Evolutionary conservation across 139 green algal genomes (phyloP), one percentile per base, ranked within the genome.

Genomic region (Chlamydomonas schloesseri): DNA sequence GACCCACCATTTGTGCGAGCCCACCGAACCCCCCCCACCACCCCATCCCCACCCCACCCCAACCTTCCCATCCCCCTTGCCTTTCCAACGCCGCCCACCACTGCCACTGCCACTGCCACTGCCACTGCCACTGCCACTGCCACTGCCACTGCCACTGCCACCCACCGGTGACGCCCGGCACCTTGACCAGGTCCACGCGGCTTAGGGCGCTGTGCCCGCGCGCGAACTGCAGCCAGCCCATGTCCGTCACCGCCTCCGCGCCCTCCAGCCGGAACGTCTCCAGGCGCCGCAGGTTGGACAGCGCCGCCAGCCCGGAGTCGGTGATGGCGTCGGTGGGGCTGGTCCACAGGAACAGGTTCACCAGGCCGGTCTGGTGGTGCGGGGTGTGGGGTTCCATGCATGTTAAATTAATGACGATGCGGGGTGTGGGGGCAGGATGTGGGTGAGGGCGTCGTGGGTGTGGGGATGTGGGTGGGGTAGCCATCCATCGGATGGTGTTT

Each of bases 231-330:
- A 87, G 55, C 81, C 81, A 87, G 69, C 81, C 81, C 18, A 4
- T 26, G 81, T 87, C 55, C 34, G 29, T 72, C 13, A 87, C 4
- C 28, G 23, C 5, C 53, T 58, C 70, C 33, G 34, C 72, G 33
- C 69, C 81, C 81, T 87, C 81, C 81, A 87, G 81, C 2, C 81
- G 81, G 81, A 87, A 87, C 20, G 81, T 87, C 69, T 87, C 69
- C 50, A 87, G 81, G 9, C 53, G 34, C 8, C 34, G 33, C 69
- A 87, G 53, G 4, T 18, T 15, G 50, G 11, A 23, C 5, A 87
- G 81, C 0, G 24, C 8, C 8, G 33, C 69, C 69, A 87, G 34
- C 1, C 81, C 81, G 13, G 34, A 1, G 70, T 87, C 81, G 9
- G 53, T 65, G 68, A 87, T 87, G 53, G 34, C 24, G 21, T 67